Evolutionary conservation across 1,284 basidiomycete species (phyloP).

Genomic region (Thelephora terrestris): DNA sequence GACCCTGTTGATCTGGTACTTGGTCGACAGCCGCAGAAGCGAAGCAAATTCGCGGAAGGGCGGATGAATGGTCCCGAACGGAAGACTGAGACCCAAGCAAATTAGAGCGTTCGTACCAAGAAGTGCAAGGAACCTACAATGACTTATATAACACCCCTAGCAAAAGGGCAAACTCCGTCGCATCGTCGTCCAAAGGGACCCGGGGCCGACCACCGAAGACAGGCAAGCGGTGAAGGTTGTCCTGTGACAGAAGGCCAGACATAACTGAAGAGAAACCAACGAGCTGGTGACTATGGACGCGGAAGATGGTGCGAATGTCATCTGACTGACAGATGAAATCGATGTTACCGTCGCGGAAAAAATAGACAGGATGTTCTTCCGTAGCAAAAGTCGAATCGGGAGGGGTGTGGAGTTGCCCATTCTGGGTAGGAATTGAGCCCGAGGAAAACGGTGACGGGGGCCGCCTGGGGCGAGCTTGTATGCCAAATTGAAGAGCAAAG

Average conservation of each 20-base stretch:
- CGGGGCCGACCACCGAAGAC: background rate
- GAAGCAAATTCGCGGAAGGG: background rate
- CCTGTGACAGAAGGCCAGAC: background rate
- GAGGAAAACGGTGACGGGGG: too few relatives aligned
- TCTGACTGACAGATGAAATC: too few relatives aligned
- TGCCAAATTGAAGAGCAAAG: too few relatives aligned
- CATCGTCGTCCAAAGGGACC: background rate
- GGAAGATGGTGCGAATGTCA: background rate
- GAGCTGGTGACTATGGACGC: background rate
- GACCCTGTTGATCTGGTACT: background rate
- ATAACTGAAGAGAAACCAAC: background rate
- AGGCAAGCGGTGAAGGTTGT: background rate
- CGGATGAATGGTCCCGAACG: background rate
- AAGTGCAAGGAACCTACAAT: background rate
- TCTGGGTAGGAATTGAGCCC: too few relatives aligned
- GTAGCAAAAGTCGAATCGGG: too few relatives aligned
- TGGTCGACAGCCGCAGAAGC: background rate
- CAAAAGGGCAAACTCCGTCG: background rate
- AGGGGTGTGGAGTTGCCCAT: too few relatives aligned
- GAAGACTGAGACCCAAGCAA: background rate
- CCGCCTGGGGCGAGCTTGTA: too few relatives aligned
- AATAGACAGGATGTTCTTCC: too few relatives aligned
- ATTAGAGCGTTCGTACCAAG: background rate
- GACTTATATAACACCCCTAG: background rate
- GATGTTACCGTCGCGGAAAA: too few relatives aligned